Conservation (phyloP, 106 monocot genomes). For the Phalaenopsis aphrodite region DNA sequence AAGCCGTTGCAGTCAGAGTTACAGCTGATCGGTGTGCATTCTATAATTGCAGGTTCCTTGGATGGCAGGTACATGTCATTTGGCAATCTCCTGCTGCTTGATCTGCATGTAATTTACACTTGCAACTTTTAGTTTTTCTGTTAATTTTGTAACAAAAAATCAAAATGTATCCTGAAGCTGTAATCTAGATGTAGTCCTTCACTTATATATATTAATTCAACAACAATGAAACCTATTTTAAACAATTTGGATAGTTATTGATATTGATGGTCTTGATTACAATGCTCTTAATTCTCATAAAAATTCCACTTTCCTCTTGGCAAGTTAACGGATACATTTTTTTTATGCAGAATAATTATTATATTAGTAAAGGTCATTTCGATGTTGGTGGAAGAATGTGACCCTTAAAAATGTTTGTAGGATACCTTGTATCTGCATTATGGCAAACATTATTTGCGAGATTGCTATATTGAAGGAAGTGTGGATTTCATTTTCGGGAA, state of each 20-base stretch:
- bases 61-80: constrained; percentile 60
- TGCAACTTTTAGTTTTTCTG: neutral
- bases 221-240: neutral
- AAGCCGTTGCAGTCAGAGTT: constrained; percentile 85
- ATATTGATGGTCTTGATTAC: neutral
- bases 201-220: neutral
- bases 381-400: neutral
- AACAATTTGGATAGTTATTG: neutral
- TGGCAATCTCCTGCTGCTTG: neutral
- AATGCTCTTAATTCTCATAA: neutral
- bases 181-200: neutral
- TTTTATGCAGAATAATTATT: neutral
- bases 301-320: neutral
- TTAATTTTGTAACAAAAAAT: neutral
- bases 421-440: constrained; percentile 93
- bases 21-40: constrained; percentile 93
- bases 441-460: constrained; percentile 83
- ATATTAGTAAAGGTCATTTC: neutral
- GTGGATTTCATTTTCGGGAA: constrained; percentile 97
- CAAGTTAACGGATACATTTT: neutral
- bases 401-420: constrained; percentile 26
- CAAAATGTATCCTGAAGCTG: neutral
- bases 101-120: neutral
- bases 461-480: constrained; percentile 95
- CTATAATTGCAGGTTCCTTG: constrained; percentile 89